Evolutionary conservation across 2,329 filamentous ascomycete species (phyloP).

Genomic region (Penicillium sp.): DNA sequence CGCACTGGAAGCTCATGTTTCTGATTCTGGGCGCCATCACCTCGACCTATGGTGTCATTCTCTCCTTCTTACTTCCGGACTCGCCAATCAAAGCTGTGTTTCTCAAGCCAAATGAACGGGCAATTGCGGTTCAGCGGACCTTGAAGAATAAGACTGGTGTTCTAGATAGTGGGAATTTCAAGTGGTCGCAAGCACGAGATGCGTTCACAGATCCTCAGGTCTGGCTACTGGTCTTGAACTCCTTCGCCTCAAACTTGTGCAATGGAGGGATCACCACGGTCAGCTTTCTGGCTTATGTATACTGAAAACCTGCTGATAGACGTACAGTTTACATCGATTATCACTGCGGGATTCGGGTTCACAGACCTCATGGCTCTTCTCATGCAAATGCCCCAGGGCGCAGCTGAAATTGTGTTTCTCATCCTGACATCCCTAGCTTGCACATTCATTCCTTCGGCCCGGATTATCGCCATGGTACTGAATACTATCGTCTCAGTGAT

Average conservation of each 20-base stretch:
- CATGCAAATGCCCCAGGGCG: slow-evolving; percentile 20
- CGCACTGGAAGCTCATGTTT: slow-evolving; percentile 15
- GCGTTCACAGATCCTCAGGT: slow-evolving; percentile 13
- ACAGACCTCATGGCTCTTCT: slow-evolving; percentile 14
- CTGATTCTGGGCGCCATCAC: slow-evolving; percentile 14
- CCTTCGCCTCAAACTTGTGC: slow-evolving; percentile 11
- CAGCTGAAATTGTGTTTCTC: slow-evolving; percentile 15
- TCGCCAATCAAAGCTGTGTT: slow-evolving; percentile 37
- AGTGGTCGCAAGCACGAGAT: slow-evolving; percentile 12
- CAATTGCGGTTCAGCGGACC: slow-evolving; percentile 10
- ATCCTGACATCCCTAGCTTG: slow-evolving; percentile 15
- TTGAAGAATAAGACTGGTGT: slow-evolving; percentile 11
- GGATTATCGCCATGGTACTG: slow-evolving; percentile 23
- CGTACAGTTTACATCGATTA: slow-evolving; percentile 14
- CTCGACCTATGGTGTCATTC: slow-evolving; percentile 7
- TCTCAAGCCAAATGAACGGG: slow-evolving; percentile 6
- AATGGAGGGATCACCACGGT: slow-evolving; percentile 19
- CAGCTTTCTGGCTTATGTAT: neutral
- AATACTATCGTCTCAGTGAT: slow-evolving; percentile 24
- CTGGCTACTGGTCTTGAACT: slow-evolving; percentile 14
- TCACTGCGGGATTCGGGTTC: slow-evolving; percentile 17
- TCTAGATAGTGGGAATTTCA: slow-evolving; percentile 9
- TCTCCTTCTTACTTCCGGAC: slow-evolving; percentile 25
- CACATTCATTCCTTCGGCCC: slow-evolving; percentile 20
- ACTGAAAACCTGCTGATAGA: neutral